These are phyloP conservation scores for Colletotrichum lupini DNA, from an alignment of 2,329 filamentous ascomycete species.

Conservation along the genomic window DNA sequence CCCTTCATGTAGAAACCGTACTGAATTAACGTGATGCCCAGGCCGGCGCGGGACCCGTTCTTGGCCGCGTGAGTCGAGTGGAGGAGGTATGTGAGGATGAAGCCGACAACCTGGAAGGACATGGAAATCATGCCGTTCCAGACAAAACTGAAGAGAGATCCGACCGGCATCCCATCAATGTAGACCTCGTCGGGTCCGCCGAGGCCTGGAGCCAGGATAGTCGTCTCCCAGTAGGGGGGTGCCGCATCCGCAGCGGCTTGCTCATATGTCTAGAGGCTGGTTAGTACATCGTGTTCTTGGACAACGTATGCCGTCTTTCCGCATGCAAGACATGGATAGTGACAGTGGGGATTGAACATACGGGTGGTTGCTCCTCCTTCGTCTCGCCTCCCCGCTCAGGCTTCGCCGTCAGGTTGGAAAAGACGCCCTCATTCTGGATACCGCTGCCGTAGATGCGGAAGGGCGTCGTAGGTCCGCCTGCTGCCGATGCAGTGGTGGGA, in stretches of 20 bases:
- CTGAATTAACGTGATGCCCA: slow-evolving; percentile 95
- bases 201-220: slow-evolving; percentile 91
- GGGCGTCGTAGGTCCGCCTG: slow-evolving; percentile 44
- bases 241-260: slow-evolving; percentile 96
- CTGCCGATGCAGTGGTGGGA: slow-evolving; percentile 38
- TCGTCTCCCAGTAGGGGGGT: slow-evolving; percentile 99
- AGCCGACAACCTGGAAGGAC: slow-evolving; percentile 96
- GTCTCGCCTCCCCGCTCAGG: slow-evolving; percentile 83
- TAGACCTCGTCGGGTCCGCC: slow-evolving; percentile 95
- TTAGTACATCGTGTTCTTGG: slow-evolving; percentile 40
- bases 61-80: slow-evolving; percentile 99
- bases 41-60: slow-evolving; percentile 92
- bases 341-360: slow-evolving; percentile 60
- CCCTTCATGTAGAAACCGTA: slow-evolving; percentile 95
- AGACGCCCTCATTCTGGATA: slow-evolving; percentile 91
- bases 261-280: slow-evolving; percentile 81
- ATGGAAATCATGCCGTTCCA: slow-evolving; percentile 98
- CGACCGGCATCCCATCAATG: slow-evolving; percentile 94
- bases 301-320: slow-evolving; percentile 41
- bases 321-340: background rate
- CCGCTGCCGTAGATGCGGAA: slow-evolving; percentile 75
- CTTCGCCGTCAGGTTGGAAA: slow-evolving; percentile 93
- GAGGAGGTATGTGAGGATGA: slow-evolving; percentile 96
- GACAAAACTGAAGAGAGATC: slow-evolving; percentile 85
- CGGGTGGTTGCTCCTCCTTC: slow-evolving; percentile 91